Percentiles rank a stretch among this genome's conserved stretches.
phyloP scores from a whole-genome alignment of 768 basidiomycete species.

The Boletus eberwhitei region DNA sequence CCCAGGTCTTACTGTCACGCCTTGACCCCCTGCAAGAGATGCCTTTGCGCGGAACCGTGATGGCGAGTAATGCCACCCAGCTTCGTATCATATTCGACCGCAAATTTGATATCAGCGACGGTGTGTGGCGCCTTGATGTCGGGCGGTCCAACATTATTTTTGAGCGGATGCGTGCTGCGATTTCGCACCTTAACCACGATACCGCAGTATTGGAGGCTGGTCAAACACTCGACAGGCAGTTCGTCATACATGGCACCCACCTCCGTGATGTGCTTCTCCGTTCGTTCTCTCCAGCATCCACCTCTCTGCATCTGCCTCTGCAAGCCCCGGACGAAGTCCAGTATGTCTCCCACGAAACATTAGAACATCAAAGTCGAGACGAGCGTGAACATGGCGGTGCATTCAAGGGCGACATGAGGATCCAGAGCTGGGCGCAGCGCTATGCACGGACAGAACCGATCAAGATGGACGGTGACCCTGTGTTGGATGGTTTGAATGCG shows the following conservation, averaged over 20 bases:
- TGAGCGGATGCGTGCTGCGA: constrained; percentile 67
- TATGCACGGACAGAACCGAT: constrained; percentile 60
- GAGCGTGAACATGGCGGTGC: constrained; percentile 37
- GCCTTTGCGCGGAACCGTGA: constrained; percentile 52
- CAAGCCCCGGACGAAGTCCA: constrained; percentile 39
- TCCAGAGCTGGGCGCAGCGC: constrained; percentile 78
- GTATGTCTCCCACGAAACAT: constrained; percentile 36
- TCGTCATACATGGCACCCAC: constrained; percentile 64
- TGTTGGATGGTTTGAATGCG: constrained; percentile 57
- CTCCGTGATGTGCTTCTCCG: constrained; percentile 69
- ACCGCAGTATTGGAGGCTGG: constrained; percentile 39
- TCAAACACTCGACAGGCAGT: constrained; percentile 39
- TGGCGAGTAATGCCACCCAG: constrained; percentile 47
- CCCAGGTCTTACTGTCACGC: constrained; percentile 61
- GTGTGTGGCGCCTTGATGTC: constrained; percentile 67
- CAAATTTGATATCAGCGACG: constrained; percentile 40
- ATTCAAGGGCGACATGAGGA: constrained; percentile 69
- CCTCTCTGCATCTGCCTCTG: constrained; percentile 29
- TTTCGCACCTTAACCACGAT: constrained; percentile 54
- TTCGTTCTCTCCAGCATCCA: constrained; percentile 41
- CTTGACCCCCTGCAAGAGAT: constrained; percentile 58
- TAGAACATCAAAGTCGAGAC: constrained; percentile 37
- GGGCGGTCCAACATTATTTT: constrained; percentile 64
- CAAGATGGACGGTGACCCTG: constrained; percentile 74
- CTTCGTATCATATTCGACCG: constrained; percentile 59